Percentiles rank a stretch among this genome's conserved stretches.
phyloP scores from a whole-genome alignment of 2,329 filamentous ascomycete genomes.

The Trichoderma lentiforme region DNA sequence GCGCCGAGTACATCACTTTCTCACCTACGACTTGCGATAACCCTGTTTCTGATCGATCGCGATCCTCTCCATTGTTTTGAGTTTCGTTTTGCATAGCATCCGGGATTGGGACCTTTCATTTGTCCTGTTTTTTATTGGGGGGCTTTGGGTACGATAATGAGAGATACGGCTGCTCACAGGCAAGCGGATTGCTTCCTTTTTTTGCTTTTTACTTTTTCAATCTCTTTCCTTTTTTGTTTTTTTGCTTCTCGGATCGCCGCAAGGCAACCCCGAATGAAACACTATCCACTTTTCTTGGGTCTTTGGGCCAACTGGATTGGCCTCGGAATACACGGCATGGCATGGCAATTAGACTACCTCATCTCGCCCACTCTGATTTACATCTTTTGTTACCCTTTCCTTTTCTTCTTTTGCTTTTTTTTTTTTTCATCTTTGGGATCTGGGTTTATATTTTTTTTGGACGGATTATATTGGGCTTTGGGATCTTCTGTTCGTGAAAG shows the following conservation, averaged over 20 bases:
- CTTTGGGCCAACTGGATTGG: conserved; percentile 20
- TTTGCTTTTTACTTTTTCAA: conserved; percentile 24
- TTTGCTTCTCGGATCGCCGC: conserved; percentile 25
- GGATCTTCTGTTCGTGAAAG: background rate
- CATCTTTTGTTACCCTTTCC: background rate
- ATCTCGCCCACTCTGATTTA: conserved; percentile 18
- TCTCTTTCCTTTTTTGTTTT: background rate
- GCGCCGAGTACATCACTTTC: conserved; percentile 9
- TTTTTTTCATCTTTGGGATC: background rate
- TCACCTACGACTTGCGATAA: conserved; percentile 3
- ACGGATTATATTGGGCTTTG: conserved; percentile 2
- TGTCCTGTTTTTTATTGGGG: conserved; percentile 20
- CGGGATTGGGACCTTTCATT: conserved; percentile 21
- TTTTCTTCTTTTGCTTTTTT: background rate
- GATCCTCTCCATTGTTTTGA: conserved; percentile 11
- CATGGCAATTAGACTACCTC: conserved; percentile 17
- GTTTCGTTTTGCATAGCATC: conserved; percentile 27
- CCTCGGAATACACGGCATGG: conserved; percentile 19
- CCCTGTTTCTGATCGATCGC: conserved; percentile 9
- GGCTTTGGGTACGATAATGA: conserved; percentile 14
- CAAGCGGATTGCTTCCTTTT: conserved; percentile 20
- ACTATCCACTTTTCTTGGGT: conserved; percentile 4
- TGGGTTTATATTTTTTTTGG: background rate
- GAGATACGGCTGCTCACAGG: conserved; percentile 5
- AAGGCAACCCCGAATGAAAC: conserved; percentile 23